These are phyloP conservation scores for Helotiales sp. DNA, from an alignment of 2,329 filamentous ascomycete species.

Conservation along the genomic window DNA sequence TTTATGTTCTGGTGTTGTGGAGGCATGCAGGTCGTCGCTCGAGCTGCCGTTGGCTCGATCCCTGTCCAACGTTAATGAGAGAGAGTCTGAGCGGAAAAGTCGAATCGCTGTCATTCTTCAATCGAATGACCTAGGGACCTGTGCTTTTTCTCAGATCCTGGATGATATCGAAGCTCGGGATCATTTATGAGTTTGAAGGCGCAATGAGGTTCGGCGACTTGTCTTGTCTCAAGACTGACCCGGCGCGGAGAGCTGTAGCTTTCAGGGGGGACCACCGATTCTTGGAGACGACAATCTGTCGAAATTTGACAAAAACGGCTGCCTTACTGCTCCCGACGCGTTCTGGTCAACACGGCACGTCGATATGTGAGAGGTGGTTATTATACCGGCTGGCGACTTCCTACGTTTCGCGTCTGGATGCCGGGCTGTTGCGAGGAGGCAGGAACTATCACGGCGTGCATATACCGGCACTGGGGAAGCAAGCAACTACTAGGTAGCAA, in stretches of 20 bases:
- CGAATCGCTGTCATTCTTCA: slow-evolving; percentile 23
- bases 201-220: slow-evolving; percentile 5
- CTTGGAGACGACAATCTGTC: slow-evolving; percentile 5
- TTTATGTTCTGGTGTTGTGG: slow-evolving; percentile 22
- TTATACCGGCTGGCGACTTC: not conserved
- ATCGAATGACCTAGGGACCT: no score
- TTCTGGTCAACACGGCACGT: not conserved
- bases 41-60: slow-evolving; percentile 16
- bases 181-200: not conserved
- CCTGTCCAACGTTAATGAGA: slow-evolving; percentile 17
- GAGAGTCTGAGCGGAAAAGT: slow-evolving; percentile 24
- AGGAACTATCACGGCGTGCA: not conserved
- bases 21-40: slow-evolving; percentile 19
- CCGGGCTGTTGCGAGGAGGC: not conserved
- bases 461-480: not conserved
- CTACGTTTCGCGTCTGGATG: not conserved
- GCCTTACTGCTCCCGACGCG: slow-evolving; percentile 3
- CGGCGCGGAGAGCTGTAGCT: not conserved
- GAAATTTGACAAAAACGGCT: not conserved
- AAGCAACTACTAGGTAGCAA: not conserved
- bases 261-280: no score
- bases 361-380: not conserved
- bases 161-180: not conserved
- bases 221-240: slow-evolving; percentile 12
- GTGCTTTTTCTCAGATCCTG: not conserved